Percentiles rank a stretch among this genome's conserved stretches.
Conservation (phyloP, 2,329 filamentous ascomycete genomes). For the Pseudopyricularia javanii region DNA sequence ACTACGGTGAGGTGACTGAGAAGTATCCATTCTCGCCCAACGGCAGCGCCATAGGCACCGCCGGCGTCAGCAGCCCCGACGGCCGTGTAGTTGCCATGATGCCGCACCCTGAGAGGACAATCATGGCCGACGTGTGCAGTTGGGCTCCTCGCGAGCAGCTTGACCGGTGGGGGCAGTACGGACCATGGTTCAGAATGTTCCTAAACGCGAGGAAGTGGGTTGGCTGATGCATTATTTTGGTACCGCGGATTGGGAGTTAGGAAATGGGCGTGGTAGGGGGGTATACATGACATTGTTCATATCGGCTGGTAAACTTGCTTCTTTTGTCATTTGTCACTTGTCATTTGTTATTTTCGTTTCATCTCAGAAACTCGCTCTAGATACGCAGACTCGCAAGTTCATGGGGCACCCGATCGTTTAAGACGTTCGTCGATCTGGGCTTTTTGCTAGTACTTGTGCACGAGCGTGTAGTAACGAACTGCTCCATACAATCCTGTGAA, state of each 20-base stretch:
- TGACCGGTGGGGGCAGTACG: slow-evolving; percentile 65
- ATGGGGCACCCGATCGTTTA: no score
- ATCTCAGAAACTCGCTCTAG: no score
- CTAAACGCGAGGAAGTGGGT: slow-evolving; percentile 83
- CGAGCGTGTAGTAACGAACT: no score
- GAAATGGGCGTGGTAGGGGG: background rate
- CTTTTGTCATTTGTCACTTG: background rate
- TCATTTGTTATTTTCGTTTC: background rate
- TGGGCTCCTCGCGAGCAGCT: slow-evolving; percentile 49
- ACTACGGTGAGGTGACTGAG: slow-evolving; percentile 62
- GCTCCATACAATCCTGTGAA: no score
- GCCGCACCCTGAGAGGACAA: slow-evolving; percentile 87
- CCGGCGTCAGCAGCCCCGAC: slow-evolving; percentile 64
- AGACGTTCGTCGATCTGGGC: no score
- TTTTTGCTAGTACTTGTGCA: no score
- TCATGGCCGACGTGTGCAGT: slow-evolving; percentile 66
- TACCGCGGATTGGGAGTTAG: background rate
- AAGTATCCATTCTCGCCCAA: slow-evolving; percentile 83
- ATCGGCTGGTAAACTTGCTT: background rate
- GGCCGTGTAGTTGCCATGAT: slow-evolving; percentile 80
- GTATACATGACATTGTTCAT: background rate
- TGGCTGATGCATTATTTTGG: slow-evolving; percentile 30
- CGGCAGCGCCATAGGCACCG: slow-evolving; percentile 70
- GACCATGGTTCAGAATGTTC: slow-evolving; percentile 80
- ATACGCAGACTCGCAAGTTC: no score